A percentile compares a stretch with the other conserved stretches of the same genome.
phyloP scores from a whole-genome alignment of 78 protist genomes.

The Dictyostelium discoideum region DNA sequence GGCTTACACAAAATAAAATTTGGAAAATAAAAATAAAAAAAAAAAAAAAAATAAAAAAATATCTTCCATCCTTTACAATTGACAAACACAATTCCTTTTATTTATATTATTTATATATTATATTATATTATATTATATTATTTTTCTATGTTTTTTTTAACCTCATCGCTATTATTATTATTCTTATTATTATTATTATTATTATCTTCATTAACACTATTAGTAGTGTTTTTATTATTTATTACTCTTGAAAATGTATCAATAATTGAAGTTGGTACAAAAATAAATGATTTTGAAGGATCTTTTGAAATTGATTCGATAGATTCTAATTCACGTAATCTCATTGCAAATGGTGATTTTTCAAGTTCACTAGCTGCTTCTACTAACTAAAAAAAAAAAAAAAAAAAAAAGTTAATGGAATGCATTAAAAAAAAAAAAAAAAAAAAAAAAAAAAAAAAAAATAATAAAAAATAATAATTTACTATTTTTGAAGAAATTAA shows the following conservation, averaged over 20 bases:
- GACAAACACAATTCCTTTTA: neutral
- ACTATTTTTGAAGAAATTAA: neutral
- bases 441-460: neutral
- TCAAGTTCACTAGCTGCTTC: slow-evolving; percentile 29
- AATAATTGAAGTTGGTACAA: slow-evolving; percentile 26
- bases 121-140: neutral
- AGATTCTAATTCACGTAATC: slow-evolving; percentile 34
- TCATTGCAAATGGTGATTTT: slow-evolving; percentile 49
- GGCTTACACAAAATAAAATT: neutral
- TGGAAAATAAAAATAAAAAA: neutral
- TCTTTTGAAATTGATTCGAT: slow-evolving; percentile 40
- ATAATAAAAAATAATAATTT: neutral
- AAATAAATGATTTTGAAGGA: slow-evolving; percentile 42
- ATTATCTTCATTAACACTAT: neutral
- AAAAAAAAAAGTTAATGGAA: neutral
- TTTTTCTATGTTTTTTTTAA: neutral
- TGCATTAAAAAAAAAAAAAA: too few relatives aligned
- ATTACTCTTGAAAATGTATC: neutral
- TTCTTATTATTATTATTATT: neutral
- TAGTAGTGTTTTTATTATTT: neutral
- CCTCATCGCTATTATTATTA: neutral
- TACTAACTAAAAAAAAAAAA: neutral
- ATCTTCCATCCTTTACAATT: neutral
- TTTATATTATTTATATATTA: neutral
- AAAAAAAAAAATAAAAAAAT: neutral